Evolutionary conservation across 192 early-diverging fungal species (phyloP).

Genomic region (Helicostylum pulchrum): DNA sequence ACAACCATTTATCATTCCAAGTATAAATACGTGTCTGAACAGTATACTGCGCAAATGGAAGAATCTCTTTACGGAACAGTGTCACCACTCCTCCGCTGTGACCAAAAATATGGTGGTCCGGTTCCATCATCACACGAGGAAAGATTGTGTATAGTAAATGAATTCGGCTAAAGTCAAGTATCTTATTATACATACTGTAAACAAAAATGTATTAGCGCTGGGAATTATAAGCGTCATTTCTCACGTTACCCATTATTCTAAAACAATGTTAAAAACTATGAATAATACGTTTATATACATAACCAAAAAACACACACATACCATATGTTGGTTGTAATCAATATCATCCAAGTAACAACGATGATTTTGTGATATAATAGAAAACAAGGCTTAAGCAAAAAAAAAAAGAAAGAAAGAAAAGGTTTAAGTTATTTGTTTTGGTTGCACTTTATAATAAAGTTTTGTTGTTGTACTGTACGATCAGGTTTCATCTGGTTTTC

Average conservation of each 20-base stretch:
- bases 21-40: conserved; percentile 46
- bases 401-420: neutral
- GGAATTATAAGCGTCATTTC: too few relatives aligned
- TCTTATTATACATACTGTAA: conserved; percentile 47
- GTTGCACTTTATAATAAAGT: neutral
- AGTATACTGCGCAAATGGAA: conserved; percentile 42
- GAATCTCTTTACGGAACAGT: conserved; percentile 49
- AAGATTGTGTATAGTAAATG: conserved; percentile 28
- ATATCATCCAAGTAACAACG: conserved; percentile 50
- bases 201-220: neutral
- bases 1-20: conserved; percentile 55
- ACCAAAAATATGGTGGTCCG: conserved; percentile 16
- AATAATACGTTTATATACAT: neutral
- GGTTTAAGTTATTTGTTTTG: too few relatives aligned
- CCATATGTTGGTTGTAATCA: conserved; percentile 51
- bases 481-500: conserved; percentile 19
- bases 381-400: conserved; percentile 33
- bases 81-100: conserved; percentile 43
- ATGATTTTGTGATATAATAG: conserved; percentile 33
- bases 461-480: neutral
- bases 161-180: conserved; percentile 49
- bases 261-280: neutral
- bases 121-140: conserved; percentile 30
- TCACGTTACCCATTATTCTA: conserved; percentile 29
- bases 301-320: conserved; percentile 12